phyloP scores from a whole-genome alignment of 495 filamentous ascomycete genomes.

The Bacidia rubella region DNA sequence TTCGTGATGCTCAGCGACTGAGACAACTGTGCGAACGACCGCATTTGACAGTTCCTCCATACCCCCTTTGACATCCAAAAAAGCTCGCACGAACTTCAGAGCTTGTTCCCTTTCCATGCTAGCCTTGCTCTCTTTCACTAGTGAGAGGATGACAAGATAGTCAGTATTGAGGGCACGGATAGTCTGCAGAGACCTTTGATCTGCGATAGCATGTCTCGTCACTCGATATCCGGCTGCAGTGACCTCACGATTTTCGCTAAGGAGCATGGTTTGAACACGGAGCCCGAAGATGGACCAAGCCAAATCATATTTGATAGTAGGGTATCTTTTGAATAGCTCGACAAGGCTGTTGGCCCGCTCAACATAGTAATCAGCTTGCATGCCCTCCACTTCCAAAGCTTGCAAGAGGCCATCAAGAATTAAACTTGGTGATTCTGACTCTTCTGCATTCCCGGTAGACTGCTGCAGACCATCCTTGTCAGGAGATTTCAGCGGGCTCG shows the following conservation, averaged over 20 bases:
- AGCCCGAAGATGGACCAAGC: conserved; percentile 89
- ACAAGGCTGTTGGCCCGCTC: conserved; percentile 80
- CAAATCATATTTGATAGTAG: conserved; percentile 87
- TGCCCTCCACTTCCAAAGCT: conserved; percentile 70
- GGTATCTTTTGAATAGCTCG: conserved; percentile 82
- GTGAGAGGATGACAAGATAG: conserved; percentile 76
- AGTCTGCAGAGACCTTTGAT: conserved; percentile 72
- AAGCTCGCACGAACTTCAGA: conserved; percentile 88
- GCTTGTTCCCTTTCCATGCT: conserved; percentile 95
- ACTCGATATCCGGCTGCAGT: conserved; percentile 89
- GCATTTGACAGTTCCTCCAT: conserved; percentile 76
- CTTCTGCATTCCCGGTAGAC: conserved; percentile 38
- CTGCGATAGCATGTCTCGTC: conserved; percentile 86
- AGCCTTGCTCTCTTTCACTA: conserved; percentile 89
- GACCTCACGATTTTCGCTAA: conserved; percentile 90
- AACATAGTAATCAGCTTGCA: conserved; percentile 90
- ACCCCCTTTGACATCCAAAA: conserved; percentile 90
- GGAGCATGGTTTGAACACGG: conserved; percentile 84
- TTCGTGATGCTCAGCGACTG: conserved; percentile 76
- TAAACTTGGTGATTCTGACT: conserved; percentile 79
- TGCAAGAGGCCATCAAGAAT: conserved; percentile 79
- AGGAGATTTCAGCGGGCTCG: conserved; percentile 52
- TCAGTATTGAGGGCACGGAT: conserved; percentile 84
- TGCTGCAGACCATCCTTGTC: conserved; percentile 31
- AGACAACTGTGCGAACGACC: conserved; percentile 73